These are phyloP conservation scores for Fusarium secorum DNA, from an alignment of 2,329 filamentous ascomycete species.

Conservation along the genomic window DNA sequence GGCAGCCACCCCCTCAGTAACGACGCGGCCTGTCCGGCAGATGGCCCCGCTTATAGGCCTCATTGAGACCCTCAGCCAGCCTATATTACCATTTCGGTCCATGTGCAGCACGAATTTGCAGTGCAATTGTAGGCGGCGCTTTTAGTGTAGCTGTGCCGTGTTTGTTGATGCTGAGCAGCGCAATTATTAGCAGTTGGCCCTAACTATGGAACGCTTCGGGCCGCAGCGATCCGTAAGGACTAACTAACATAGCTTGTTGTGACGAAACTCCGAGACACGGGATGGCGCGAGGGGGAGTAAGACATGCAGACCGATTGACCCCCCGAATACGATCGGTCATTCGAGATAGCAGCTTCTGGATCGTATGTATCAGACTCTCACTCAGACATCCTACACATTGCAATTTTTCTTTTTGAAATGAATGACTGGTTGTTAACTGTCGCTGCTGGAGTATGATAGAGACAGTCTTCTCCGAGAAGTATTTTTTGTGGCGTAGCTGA, in stretches of 20 bases:
- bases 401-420: rapidly evolving
- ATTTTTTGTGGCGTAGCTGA: background rate
- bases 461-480: background rate
- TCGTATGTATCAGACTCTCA: too few species aligned
- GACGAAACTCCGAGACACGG: background rate
- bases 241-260: background rate
- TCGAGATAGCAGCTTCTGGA: rapidly evolving
- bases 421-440: rapidly evolving
- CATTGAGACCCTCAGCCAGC: background rate
- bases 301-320: background rate
- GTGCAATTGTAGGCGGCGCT: background rate
- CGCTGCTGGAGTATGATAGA: background rate
- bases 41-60: background rate
- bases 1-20: background rate
- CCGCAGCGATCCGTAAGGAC: background rate
- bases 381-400: background rate
- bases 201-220: background rate
- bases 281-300: background rate
- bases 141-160: background rate
- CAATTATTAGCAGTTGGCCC: background rate
- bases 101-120: rapidly evolving
- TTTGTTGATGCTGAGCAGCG: background rate
- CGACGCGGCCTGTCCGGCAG: background rate
- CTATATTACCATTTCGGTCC: background rate
- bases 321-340: background rate